These are phyloP conservation scores for Aethionema arabicum DNA, from an alignment of 345 rosid species.

Conservation along the genomic window DNA sequence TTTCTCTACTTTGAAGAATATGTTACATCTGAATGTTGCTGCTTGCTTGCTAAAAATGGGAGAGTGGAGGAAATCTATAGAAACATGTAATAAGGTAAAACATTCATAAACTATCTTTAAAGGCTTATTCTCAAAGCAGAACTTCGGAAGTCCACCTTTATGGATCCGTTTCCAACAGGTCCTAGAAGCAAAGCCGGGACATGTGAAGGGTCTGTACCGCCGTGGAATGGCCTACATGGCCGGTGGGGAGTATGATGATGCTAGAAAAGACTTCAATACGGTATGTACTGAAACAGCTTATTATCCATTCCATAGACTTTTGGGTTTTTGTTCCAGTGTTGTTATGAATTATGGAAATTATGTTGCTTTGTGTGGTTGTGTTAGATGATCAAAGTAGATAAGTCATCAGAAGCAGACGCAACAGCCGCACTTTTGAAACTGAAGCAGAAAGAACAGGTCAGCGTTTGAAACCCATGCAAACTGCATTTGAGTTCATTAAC, in stretches of 20 bases:
- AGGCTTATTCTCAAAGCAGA: background rate
- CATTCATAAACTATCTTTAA: constrained; percentile 9
- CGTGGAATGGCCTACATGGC: constrained; percentile 95
- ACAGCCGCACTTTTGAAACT: constrained; percentile 68
- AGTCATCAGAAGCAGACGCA: constrained; percentile 39
- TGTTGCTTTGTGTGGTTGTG: constrained; percentile 8
- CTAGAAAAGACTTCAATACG: constrained; percentile 65
- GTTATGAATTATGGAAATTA: background rate
- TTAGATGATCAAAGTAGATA: constrained; percentile 43
- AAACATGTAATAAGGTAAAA: constrained; percentile 83
- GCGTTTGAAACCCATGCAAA: constrained; percentile 10
- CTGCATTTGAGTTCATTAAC: too few relatives aligned
- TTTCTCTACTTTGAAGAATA: constrained; percentile 49
- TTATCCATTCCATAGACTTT: constrained; percentile 1
- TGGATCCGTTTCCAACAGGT: constrained; percentile 48
- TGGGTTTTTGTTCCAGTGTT: too few relatives aligned
- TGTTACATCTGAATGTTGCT: constrained; percentile 81
- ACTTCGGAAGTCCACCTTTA: constrained; percentile 2
- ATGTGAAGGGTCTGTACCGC: constrained; percentile 81
- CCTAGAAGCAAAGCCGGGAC: constrained; percentile 79
- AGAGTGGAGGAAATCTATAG: constrained; percentile 80
- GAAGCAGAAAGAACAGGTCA: constrained; percentile 79
- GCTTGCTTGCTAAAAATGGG: constrained; percentile 88
- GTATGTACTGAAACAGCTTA: constrained; percentile 35
- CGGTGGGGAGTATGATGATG: constrained; percentile 83